phyloP scores from a whole-genome alignment of 1,284 basidiomycete species.

The Moniliophthora roreri region DNA sequence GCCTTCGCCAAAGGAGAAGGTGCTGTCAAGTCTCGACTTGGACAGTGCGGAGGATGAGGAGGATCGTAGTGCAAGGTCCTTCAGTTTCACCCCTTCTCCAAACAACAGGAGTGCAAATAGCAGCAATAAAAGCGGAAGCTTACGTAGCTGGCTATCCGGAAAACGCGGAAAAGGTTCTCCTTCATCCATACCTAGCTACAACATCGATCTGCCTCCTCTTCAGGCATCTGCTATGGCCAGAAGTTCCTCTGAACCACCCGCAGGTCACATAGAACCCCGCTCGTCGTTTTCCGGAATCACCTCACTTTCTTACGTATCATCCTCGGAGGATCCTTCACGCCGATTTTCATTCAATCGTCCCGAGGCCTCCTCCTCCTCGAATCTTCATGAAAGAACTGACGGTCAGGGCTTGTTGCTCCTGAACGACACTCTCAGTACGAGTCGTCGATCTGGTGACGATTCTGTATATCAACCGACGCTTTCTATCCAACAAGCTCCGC shows the following conservation, averaged over 20 bases:
- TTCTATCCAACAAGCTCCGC: neutral
- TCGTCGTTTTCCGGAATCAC: conserved; percentile 25
- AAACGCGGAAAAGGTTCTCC: conserved; percentile 17
- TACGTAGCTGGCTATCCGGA: conserved; percentile 17
- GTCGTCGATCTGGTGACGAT: neutral
- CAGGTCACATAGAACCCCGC: conserved; percentile 2
- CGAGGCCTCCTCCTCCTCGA: conserved; percentile 8
- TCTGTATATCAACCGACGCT: conserved; percentile 2
- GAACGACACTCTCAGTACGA: conserved; percentile 6
- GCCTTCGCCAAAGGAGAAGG: conserved; percentile 19
- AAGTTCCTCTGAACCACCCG: neutral
- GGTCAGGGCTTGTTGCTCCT: conserved; percentile 24
- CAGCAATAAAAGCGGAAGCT: conserved; percentile 22
- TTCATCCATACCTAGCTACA: conserved; percentile 35
- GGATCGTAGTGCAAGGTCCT: conserved; percentile 7
- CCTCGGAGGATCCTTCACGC: conserved; percentile 17
- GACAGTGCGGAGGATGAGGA: conserved; percentile 25
- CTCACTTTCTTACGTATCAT: conserved; percentile 31
- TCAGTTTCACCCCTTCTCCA: neutral
- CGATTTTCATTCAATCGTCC: conserved; percentile 16
- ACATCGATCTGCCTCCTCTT: conserved; percentile 30
- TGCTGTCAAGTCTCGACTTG: conserved; percentile 10
- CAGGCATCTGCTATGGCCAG: conserved; percentile 9
- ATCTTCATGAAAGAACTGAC: conserved; percentile 21
- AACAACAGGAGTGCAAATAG: conserved; percentile 21